These are phyloP conservation scores for rapeseed (Brassica napus) DNA, from an alignment of 345 rosid species.

Conservation along the genomic window Da-Ae NC_063436.1:378501-379000, in stretches of 20 bases:
- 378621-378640: conserved; percentile 38
- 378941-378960: neutral
- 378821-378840: conserved; percentile 56
- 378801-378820: conserved; percentile 49
- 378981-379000: no score
- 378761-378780: conserved; percentile 16
- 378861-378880: conserved; percentile 82
- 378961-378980: no score
- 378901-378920: neutral
- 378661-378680: conserved; percentile 39
- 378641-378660: conserved; percentile 37
- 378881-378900: conserved; percentile 70
- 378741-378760: conserved; percentile 50
- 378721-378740: conserved; percentile 47
- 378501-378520: conserved; percentile 40
- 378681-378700: conserved; percentile 39
- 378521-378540: neutral
- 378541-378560: conserved; percentile 31
- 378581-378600: conserved; percentile 16
- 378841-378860: conserved; percentile 78
- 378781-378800: conserved; percentile 62
- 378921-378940: neutral
- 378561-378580: conserved; percentile 48
- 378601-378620: conserved; percentile 42
- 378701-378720: neutral